These are phyloP conservation scores for Scytalidium sp. DNA, from an alignment of 2,329 filamentous ascomycete genomes.

Conservation along the genomic window DNA sequence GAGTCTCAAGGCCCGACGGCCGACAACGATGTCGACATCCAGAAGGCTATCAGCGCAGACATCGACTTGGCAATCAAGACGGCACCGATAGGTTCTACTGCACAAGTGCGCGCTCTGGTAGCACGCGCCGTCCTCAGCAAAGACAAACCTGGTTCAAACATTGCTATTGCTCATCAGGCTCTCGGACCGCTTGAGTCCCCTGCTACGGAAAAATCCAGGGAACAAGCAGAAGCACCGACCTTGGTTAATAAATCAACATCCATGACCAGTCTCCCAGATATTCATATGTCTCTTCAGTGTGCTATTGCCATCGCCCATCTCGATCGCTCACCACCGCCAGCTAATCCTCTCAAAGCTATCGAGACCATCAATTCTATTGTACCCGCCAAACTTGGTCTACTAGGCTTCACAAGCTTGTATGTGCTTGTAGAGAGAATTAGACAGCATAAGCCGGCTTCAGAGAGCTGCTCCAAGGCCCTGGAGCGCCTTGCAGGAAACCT, in stretches of 20 bases:
- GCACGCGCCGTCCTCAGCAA: constrained; percentile 55
- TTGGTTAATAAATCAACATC: constrained; percentile 45
- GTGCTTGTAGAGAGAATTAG: constrained; percentile 54
- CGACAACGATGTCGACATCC: constrained; percentile 42
- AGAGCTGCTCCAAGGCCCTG: constrained; percentile 44
- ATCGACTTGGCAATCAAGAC: constrained; percentile 68
- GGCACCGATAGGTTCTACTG: constrained; percentile 75
- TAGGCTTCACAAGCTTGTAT: constrained; percentile 58
- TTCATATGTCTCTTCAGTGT: constrained; percentile 55
- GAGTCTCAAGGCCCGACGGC: constrained; percentile 34
- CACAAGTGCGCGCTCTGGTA: constrained; percentile 58
- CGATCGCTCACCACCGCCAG: constrained; percentile 38
- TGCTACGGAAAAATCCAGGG: constrained; percentile 15
- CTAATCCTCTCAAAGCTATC: constrained; percentile 40
- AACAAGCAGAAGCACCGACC: constrained; percentile 24
- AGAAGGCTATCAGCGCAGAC: constrained; percentile 40
- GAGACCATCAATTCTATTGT: constrained; percentile 48
- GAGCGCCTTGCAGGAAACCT: constrained; percentile 56
- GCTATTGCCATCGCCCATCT: constrained; percentile 61
- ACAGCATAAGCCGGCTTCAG: constrained; percentile 43
- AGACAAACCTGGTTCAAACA: constrained; percentile 52
- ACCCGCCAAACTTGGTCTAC: constrained; percentile 40
- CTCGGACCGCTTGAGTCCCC: constrained; percentile 40
- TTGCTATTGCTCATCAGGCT: constrained; percentile 53
- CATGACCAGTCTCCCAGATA: constrained; percentile 45